Base-by-base conservation (phyloP, 1,139 yeast genomes). In the Saccharomyces hybrid region DNA sequence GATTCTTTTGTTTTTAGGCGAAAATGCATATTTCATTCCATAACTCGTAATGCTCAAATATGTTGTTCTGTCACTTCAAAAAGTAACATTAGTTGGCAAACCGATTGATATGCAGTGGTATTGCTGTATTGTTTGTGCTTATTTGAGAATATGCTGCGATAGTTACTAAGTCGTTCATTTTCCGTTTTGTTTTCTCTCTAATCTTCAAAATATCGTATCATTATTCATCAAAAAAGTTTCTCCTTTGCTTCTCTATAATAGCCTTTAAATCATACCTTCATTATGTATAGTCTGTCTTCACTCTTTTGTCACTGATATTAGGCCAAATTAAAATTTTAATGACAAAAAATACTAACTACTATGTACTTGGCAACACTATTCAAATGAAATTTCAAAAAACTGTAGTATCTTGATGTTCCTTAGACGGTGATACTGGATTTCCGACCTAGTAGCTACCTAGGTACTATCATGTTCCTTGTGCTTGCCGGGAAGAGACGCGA, bases 211-310 rank as follows among this genome's bases (percentile, higher is more conserved):
- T 27, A 27, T 27, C 29, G 29, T 27, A 27, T 27, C 29, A 27
- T 27, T 27, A 27, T 27, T 27, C 29, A 27, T 27, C 29, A 27
- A 27, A 27, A 27, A 27, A 27, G 29, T 27, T 34, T 34, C 42
- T 34, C 42, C 16, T 8, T 38, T 38, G 44, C 25, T 6, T 5
- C 44, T 16, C 25, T 0, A 19, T 19, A 8, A 9, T 38, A 16
- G 25, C 13, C 5, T 16, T 13, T 38, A 16, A 38, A 38, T 38
- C 44, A 38, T 38, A 38, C 44, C 44, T 38, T 38, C 44, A 38
- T 38, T 13, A 38, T 38, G 44, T 38, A 38, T 38, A 38, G 44
- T 38, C 44, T 38, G 44, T 38, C 44, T 38, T 38, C 44, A 38
- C 44, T 38, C 44, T 38, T 38, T 38, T 38, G 44, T 38, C 44